Conservation (phyloP, 1,284 basidiomycete genomes). For the Malassezia japonica region DNA sequence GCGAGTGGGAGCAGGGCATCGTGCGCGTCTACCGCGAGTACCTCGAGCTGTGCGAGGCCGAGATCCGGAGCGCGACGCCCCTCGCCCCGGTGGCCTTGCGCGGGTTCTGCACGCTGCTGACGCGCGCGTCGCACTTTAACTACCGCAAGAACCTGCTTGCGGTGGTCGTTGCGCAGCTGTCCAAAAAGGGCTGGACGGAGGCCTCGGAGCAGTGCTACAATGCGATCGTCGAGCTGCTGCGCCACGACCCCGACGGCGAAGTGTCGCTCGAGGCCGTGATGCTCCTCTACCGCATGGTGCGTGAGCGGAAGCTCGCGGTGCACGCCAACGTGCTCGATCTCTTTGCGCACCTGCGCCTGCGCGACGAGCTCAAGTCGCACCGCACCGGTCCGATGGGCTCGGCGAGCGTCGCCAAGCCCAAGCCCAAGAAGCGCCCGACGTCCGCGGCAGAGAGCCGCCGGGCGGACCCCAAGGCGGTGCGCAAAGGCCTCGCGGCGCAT, state of each 20-base stretch:
- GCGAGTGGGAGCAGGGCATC: constrained; percentile 95
- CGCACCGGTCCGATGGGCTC: constrained; percentile 47
- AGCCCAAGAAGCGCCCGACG: constrained; percentile 53
- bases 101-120: constrained; percentile 76
- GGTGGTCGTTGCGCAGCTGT: constrained; percentile 71
- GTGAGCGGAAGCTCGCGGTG: constrained; percentile 79
- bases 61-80: constrained; percentile 58
- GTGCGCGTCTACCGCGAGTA: constrained; percentile 80
- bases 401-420: constrained; percentile 60
- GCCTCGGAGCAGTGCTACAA: constrained; percentile 71
- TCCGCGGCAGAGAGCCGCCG: constrained; percentile 50
- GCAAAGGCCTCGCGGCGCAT: constrained; percentile 38
- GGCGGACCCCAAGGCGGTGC: constrained; percentile 40
- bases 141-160: constrained; percentile 87
- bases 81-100: constrained; percentile 65
- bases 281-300: constrained; percentile 88
- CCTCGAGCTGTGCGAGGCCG: constrained; percentile 74
- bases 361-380: constrained; percentile 61
- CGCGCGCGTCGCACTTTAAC: constrained; percentile 88
- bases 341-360: constrained; percentile 74
- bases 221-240: constrained; percentile 70
- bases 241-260: constrained; percentile 65
- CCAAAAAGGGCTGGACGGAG: constrained; percentile 54
- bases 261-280: constrained; percentile 81
- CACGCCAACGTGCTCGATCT: constrained; percentile 80